phyloP scores from a whole-genome alignment of 345 rosid species.

The Rhodamnia rubescens region DNA sequence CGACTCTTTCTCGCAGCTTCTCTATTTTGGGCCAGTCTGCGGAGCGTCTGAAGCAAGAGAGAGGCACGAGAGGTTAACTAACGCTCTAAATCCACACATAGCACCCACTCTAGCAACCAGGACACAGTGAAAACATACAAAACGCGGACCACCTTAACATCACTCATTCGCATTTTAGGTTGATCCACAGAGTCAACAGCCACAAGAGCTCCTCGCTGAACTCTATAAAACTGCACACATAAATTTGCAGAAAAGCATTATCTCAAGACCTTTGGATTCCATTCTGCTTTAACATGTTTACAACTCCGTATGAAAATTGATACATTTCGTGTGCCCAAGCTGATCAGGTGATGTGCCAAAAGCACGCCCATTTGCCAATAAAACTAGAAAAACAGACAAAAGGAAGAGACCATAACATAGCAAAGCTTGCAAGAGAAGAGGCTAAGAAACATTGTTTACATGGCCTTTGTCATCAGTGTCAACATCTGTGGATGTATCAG shows the following conservation, averaged over 20 bases:
- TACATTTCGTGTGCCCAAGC: neutral
- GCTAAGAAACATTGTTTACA: slow-evolving; percentile 17
- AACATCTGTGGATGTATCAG: slow-evolving; percentile 91
- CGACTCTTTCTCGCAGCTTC: slow-evolving; percentile 96
- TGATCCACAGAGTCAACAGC: slow-evolving; percentile 51
- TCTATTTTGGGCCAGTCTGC: slow-evolving; percentile 89
- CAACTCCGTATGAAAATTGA: neutral
- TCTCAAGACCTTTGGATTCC: neutral
- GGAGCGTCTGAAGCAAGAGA: slow-evolving; percentile 35
- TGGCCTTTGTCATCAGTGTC: slow-evolving; percentile 79
- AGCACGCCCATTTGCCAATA: neutral
- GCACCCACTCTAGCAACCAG: neutral
- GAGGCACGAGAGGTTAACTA: neutral
- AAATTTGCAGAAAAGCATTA: neutral
- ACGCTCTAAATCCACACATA: neutral
- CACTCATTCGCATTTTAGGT: slow-evolving; percentile 44
- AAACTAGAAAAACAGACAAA: neutral
- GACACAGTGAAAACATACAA: neutral
- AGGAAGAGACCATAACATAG: neutral
- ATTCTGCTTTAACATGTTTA: neutral
- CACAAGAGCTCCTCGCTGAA: slow-evolving; percentile 29
- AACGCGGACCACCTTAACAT: slow-evolving; percentile 43
- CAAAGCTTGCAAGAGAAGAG: neutral
- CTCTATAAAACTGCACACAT: slow-evolving; percentile 25
- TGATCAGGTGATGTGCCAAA: neutral